Evolutionary conservation across 345 rosid species (phyloP).

Genomic region (Eucalyptus regnans): DNA sequence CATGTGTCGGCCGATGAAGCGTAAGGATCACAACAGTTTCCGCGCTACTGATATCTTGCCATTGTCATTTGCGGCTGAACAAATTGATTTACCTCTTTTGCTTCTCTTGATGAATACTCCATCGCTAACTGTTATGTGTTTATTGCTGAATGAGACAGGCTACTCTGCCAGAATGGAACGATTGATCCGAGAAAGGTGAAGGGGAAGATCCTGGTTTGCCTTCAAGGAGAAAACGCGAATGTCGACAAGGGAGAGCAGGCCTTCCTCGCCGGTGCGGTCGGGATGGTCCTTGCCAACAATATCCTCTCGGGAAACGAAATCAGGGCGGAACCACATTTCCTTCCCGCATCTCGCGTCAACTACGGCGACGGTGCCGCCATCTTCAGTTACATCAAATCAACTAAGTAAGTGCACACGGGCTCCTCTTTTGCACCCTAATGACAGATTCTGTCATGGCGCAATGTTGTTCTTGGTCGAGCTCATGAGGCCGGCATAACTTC

Average conservation of each 20-base stretch:
- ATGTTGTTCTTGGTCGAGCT: neutral
- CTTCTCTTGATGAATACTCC: neutral
- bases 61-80: neutral
- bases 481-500: neutral
- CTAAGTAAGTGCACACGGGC: conserved; percentile 18
- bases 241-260: conserved; percentile 56
- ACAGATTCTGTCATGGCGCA: too few species aligned
- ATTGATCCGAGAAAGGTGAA: conserved; percentile 49
- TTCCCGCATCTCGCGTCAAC: conserved; percentile 60
- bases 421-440: neutral
- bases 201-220: conserved; percentile 75
- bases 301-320: conserved; percentile 28
- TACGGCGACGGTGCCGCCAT: conserved; percentile 34
- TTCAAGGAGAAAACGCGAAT: conserved; percentile 40
- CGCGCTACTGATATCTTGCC: neutral
- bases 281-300: conserved; percentile 67
- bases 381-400: conserved; percentile 33
- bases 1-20: conserved; percentile 38
- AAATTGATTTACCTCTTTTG: neutral
- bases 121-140: neutral
- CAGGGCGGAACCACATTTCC: conserved; percentile 48
- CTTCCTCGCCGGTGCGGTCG: conserved; percentile 55
- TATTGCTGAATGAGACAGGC: conserved; percentile 12
- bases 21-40: conserved; percentile 24
- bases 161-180: conserved; percentile 37